Evolutionary conservation across 176 grass and related monocot genomes (phyloP).

Genomic region (Oryza glumipatula): DNA sequence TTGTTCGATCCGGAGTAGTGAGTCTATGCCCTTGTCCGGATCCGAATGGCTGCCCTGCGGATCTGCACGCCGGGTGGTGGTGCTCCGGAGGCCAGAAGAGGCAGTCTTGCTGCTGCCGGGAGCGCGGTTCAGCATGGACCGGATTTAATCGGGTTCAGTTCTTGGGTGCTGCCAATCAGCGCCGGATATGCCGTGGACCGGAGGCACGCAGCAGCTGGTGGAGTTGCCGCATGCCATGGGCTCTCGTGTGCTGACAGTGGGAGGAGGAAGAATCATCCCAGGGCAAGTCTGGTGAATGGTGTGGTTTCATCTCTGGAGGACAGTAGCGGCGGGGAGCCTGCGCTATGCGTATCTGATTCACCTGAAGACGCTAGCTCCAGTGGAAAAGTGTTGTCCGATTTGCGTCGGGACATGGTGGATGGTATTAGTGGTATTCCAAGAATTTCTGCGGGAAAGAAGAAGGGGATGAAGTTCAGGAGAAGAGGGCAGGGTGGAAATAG

Average conservation of each 20-base stretch:
- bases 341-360: conserved; percentile 26
- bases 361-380: conserved; percentile 26
- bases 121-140: conserved; percentile 37
- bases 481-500: conserved; percentile 49
- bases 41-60: conserved; percentile 53
- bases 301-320: conserved; percentile 31
- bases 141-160: conserved; percentile 59
- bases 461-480: conserved; percentile 46
- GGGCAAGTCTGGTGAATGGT: conserved; percentile 35
- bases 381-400: background rate
- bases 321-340: conserved; percentile 7
- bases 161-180: conserved; percentile 31
- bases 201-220: background rate
- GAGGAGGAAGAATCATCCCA: conserved; percentile 17
- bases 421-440: background rate
- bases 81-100: conserved; percentile 53
- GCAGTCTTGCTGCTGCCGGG: conserved; percentile 26
- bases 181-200: conserved; percentile 17
- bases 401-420: conserved; percentile 12
- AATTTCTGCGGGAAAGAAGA: conserved; percentile 29
- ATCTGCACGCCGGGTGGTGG: conserved; percentile 36
- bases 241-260: conserved; percentile 9
- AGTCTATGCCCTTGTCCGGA: conserved; percentile 9
- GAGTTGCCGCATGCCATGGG: background rate
- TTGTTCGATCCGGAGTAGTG: background rate